Evolutionary conservation across 1,284 basidiomycete genomes (phyloP), one percentile per base, ranked within the genome.

Genomic region (Coniophora puteana): DNA sequence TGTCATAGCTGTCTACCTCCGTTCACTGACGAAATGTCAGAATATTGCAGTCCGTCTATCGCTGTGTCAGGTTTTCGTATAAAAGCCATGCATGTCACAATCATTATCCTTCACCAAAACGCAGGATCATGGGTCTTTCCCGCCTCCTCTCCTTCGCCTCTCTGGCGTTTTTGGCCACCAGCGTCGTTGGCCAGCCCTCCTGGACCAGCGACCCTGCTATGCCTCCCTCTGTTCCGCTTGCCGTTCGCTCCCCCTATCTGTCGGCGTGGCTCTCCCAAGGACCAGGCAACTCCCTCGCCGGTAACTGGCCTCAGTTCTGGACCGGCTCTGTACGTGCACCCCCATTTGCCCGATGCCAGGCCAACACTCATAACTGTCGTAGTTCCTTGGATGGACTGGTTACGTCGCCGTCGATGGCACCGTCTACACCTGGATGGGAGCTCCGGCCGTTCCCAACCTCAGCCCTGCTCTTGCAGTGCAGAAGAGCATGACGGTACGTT

Each of bases 331-430:
- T 78, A 48, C 23, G 66, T 55, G 11, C 22, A 4, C 37, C 30
- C 32, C 3, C 4, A n/a, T n/a, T 33, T 3, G 32, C 25, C 20
- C 17, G 33, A 13, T 21, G 18, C n/a, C n/a, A n/a, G n/a, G n/a
- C n/a, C n/a, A n/a, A n/a, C n/a, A n/a, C n/a, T n/a, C n/a, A n/a
- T n/a, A n/a, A n/a, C n/a, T n/a, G n/a, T n/a, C 24, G 11, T 39
- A 79, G 77, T 73, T 67, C 30, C 49, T 79, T 14, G 80, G 78
- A 8, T 82, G 80, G 80, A 73, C 74, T 31, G 80, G 79, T 0
- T 73, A 74, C 41, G 63, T 75, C 37, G 73, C 72, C 34, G 77
- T 82, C 1, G 80, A 82, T 47, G 76, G 75, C 3, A 58, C 57
- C 8, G 54, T 70, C 1, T 82, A 78, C 55, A 74, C 60, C 43